These are phyloP conservation scores for Lentinula guzmanii DNA, from an alignment of 768 basidiomycete genomes.

Conservation along the genomic window DNA sequence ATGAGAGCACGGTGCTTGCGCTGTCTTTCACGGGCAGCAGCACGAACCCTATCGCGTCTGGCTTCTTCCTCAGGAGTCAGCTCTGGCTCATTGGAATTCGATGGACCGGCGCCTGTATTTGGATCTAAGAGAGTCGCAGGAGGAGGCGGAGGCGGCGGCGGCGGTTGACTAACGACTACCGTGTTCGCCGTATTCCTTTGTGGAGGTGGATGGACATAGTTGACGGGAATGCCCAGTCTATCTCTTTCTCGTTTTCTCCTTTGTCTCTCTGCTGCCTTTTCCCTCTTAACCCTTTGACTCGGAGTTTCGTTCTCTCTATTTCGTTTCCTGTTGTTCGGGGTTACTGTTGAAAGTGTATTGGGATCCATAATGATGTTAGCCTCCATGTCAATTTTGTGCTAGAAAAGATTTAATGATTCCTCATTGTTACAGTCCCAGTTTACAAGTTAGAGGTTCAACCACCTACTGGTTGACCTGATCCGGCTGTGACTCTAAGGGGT, in stretches of 20 bases:
- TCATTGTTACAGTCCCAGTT: not conserved
- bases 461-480: not conserved
- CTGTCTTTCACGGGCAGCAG: constrained; percentile 76
- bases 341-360: not conserved
- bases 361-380: not conserved
- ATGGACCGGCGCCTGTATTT: not conserved
- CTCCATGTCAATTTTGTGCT: not conserved
- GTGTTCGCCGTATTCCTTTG: constrained; percentile 13
- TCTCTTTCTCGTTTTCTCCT: constrained; percentile 77
- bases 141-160: not conserved
- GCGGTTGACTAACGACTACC: not conserved
- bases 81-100: constrained; percentile 17
- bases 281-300: constrained; percentile 68
- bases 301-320: constrained; percentile 70
- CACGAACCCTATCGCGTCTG: constrained; percentile 65
- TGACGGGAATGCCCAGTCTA: constrained; percentile 25
- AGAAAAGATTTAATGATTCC: not conserved
- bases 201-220: constrained; percentile 27
- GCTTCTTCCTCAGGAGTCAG: constrained; percentile 60
- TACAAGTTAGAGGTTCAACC: not conserved
- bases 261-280: constrained; percentile 84
- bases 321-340: constrained; percentile 35
- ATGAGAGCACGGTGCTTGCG: constrained; percentile 75
- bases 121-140: not conserved
- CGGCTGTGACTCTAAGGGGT: not conserved